phyloP scores from a whole-genome alignment of 805 yeast genomes.

The Saccharomycopsis malanga region DNA sequence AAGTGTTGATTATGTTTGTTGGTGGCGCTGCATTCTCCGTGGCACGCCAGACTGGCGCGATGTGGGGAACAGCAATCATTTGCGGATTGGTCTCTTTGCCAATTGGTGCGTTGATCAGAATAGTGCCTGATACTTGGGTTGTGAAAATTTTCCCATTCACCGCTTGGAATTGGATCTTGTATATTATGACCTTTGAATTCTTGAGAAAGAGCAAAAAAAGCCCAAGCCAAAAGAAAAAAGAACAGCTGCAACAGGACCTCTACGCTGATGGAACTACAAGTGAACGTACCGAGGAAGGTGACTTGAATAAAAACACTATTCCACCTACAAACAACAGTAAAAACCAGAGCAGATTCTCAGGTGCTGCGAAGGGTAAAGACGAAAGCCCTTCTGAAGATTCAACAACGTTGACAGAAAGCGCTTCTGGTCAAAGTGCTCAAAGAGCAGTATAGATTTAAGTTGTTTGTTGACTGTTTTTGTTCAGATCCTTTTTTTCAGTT shows the following conservation, averaged over 20 bases:
- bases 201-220: slow-evolving; percentile 15
- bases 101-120: slow-evolving; percentile 65
- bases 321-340: too few species aligned
- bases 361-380: background rate
- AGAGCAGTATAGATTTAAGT: too few species aligned
- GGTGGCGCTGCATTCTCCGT: slow-evolving; percentile 95
- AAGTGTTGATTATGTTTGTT: slow-evolving; percentile 85
- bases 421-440: background rate
- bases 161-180: slow-evolving; percentile 10
- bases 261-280: too few species aligned
- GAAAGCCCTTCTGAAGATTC: background rate
- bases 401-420: slow-evolving; percentile 2
- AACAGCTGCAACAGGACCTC: background rate
- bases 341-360: too few species aligned
- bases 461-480: too few species aligned
- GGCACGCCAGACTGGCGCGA: slow-evolving; percentile 66
- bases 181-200: slow-evolving; percentile 10
- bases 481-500: too few species aligned
- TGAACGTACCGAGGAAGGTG: too few species aligned
- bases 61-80: slow-evolving; percentile 85
- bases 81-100: slow-evolving; percentile 82
- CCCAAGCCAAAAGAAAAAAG: too few species aligned
- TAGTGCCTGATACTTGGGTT: slow-evolving; percentile 77
- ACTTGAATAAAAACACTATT: too few species aligned
- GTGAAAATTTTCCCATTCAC: slow-evolving; percentile 57